Evolutionary conservation across 2,329 filamentous ascomycete genomes (phyloP), one percentile per base, ranked within the genome.

Genomic region (Arachnopeziza araneosa): DNA sequence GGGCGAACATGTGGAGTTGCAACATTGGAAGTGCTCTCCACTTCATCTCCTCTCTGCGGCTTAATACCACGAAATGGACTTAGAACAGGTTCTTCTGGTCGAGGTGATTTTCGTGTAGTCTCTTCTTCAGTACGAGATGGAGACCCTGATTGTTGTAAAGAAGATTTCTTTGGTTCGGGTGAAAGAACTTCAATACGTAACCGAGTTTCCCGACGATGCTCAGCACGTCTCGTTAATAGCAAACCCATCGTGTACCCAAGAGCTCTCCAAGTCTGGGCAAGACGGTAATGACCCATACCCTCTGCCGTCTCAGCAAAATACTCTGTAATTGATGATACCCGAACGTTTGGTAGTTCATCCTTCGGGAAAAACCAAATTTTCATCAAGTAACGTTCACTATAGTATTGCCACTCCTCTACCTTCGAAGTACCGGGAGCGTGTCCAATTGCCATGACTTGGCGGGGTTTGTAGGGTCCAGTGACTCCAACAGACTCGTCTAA

Each of bases 231-330:
- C 19, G 74, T 75, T 1, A 88, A 75, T 0, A 88, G 74, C 14
- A 85, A 71, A 22, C 76, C 73, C 64, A 85, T 79, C 10, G 80
- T 80, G 66, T 82, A 86, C 0, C 80, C 79, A 22, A 88, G 68
- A 14, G 87, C 77, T 30, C 83, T 80, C 85, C 85, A 88, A 1
- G 83, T 85, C 68, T 88, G 85, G 5, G 85, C 83, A 0, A 88
- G 75, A 1, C 85, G 79, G 67, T 83, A 87, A 54, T 83, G 76
- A 32, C 78, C 79, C 22, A 81, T 79, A 2, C 73, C 75, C 64
- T 87, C 83, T 1, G 85, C 82, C n/a, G 81, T 79, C 24, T 72
- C 75, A 2, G 83, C 84, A 66, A 82, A 88, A 44, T 78, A 74
- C 62, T 85, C 81, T 62, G 86, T 74, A 9, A 85, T 83, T 1